Conservation (phyloP, 1,284 basidiomycete genomes). For the Xanthoconium separans region DNA sequence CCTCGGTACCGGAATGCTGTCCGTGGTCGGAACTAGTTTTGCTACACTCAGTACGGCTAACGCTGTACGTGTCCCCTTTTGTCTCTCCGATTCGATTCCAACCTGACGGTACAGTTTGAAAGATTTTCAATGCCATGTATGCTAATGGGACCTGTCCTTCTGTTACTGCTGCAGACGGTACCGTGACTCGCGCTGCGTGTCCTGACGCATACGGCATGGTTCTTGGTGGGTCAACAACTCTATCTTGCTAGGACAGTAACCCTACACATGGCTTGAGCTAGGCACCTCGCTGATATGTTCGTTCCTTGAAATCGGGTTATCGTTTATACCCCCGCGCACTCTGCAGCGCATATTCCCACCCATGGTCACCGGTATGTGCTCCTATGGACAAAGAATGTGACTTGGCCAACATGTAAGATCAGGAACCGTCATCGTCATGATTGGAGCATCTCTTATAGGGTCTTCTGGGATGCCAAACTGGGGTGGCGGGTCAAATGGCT, state of each 20-base stretch:
- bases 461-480: constrained; percentile 76
- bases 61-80: constrained; percentile 43
- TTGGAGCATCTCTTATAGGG: constrained; percentile 76
- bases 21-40: constrained; percentile 86
- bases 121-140: constrained; percentile 81
- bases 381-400: neutral
- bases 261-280: constrained; percentile 19
- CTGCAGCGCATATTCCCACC: constrained; percentile 79
- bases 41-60: constrained; percentile 76
- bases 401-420: neutral
- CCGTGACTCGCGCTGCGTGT: constrained; percentile 59
- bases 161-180: constrained; percentile 57
- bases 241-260: neutral
- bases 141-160: constrained; percentile 75
- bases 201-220: constrained; percentile 81
- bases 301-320: constrained; percentile 77
- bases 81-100: constrained; percentile 44
- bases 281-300: constrained; percentile 79
- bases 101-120: constrained; percentile 7
- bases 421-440: constrained; percentile 74
- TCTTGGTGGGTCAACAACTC: constrained; percentile 45
- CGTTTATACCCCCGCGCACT: constrained; percentile 66
- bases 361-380: constrained; percentile 63
- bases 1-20: constrained; percentile 76
- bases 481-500: constrained; percentile 80